A percentile compares a stretch with the other conserved stretches of the same genome.
Conservation (phyloP, 2,329 filamentous ascomycete genomes). For the Tolypocladium ovalisporum region DNA sequence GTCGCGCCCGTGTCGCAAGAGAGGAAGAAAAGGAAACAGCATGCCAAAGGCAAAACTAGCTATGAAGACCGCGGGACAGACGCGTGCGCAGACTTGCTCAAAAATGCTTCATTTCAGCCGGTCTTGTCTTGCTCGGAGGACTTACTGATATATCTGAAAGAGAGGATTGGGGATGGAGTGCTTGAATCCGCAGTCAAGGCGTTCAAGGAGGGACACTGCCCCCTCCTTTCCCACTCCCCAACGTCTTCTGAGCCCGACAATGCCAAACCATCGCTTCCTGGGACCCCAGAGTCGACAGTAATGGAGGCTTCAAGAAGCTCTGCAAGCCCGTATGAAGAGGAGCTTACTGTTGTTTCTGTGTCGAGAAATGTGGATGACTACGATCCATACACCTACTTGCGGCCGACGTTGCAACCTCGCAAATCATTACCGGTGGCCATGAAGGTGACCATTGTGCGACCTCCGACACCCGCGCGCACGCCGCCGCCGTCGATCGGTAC, state of each 20-base stretch:
- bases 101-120: slow-evolving; percentile 21
- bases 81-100: slow-evolving; percentile 13
- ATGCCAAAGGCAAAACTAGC: slow-evolving; percentile 12
- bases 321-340: slow-evolving; percentile 1
- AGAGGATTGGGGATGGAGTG: slow-evolving; percentile 27
- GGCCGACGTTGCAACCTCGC: slow-evolving; percentile 12
- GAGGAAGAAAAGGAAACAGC: slow-evolving; percentile 17
- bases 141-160: slow-evolving; percentile 42
- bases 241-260: slow-evolving; percentile 10
- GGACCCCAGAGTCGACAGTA: slow-evolving; percentile 11
- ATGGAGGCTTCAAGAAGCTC: not conserved
- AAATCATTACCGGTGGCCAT: slow-evolving; percentile 10
- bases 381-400: slow-evolving; percentile 32
- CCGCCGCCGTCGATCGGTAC: slow-evolving; percentile 20
- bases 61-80: slow-evolving; percentile 31
- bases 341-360: not conserved
- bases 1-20: slow-evolving; percentile 16
- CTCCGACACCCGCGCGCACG: slow-evolving; percentile 32
- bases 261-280: slow-evolving; percentile 10
- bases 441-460: slow-evolving; percentile 18
- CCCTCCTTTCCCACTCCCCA: slow-evolving; percentile 12
- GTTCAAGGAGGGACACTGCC: slow-evolving; percentile 23
- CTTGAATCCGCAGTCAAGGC: slow-evolving; percentile 36
- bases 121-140: slow-evolving; percentile 45
- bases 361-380: slow-evolving; percentile 25